Percentiles rank a stretch among this genome's conserved stretches.
phyloP scores from a whole-genome alignment of 768 basidiomycete species.

The Lentinula guzmanii region DNA sequence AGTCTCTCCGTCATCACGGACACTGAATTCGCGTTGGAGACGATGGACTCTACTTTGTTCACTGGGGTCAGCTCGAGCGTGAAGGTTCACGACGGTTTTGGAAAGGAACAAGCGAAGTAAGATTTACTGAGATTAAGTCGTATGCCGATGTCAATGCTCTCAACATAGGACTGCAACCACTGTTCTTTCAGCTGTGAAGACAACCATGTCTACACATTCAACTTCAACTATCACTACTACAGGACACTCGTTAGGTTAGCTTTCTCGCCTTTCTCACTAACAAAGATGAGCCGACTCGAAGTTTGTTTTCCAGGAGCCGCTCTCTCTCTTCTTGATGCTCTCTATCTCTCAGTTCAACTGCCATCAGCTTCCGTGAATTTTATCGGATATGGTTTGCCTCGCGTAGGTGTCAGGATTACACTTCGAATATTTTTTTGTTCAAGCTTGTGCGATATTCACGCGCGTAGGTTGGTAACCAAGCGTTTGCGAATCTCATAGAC shows the following conservation, averaged over 20 bases:
- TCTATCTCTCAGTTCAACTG: slow-evolving; percentile 49
- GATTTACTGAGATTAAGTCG: slow-evolving; percentile 25
- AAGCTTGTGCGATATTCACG: slow-evolving; percentile 17
- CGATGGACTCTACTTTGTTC: slow-evolving; percentile 36
- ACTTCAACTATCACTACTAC: slow-evolving; percentile 20
- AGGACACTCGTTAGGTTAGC: slow-evolving; percentile 33
- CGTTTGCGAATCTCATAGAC: slow-evolving; percentile 54
- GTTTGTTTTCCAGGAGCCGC: slow-evolving; percentile 25
- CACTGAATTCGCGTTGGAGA: slow-evolving; percentile 25
- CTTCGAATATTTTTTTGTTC: background rate
- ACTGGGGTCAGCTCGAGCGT: slow-evolving; percentile 39
- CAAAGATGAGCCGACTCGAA: background rate
- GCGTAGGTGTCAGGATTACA: slow-evolving; percentile 18
- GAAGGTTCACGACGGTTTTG: slow-evolving; percentile 43
- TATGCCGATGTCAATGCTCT: slow-evolving; percentile 28
- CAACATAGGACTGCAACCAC: slow-evolving; percentile 18
- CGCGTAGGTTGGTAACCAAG: slow-evolving; percentile 45
- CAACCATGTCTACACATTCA: slow-evolving; percentile 13
- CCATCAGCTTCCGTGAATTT: slow-evolving; percentile 28
- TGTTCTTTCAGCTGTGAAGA: slow-evolving; percentile 23
- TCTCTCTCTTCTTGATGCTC: slow-evolving; percentile 38
- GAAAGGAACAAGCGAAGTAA: slow-evolving; percentile 35
- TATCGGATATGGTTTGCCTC: slow-evolving; percentile 38
- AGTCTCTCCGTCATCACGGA: slow-evolving; percentile 33
- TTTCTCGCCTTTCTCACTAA: background rate